Evolutionary conservation across 805 yeast species (phyloP).

Genomic region (Wickerhamomyces ciferrii): DNA sequence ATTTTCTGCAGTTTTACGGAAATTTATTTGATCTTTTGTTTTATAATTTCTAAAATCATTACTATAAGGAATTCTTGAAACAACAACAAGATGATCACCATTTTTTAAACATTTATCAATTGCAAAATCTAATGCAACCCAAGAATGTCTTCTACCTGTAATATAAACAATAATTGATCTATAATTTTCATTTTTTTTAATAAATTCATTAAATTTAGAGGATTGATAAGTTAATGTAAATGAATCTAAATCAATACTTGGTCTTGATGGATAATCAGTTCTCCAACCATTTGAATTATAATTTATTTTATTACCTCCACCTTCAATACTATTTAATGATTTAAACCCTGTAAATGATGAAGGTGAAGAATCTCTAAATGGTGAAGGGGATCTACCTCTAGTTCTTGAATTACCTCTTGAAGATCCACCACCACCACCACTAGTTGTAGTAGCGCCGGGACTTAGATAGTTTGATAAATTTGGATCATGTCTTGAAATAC

Average conservation of each 20-base stretch:
- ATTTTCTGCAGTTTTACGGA: slow-evolving; percentile 1
- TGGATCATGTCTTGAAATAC: neutral
- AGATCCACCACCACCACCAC: neutral
- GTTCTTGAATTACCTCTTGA: neutral
- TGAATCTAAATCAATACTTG: slow-evolving; percentile 11
- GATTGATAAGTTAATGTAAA: slow-evolving; percentile 5
- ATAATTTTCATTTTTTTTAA: slow-evolving; percentile 12
- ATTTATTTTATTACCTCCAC: slow-evolving; percentile 1
- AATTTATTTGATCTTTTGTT: neutral
- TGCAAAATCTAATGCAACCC: slow-evolving; percentile 79
- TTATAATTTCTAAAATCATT: slow-evolving; percentile 1
- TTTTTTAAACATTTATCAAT: slow-evolving; percentile 47
- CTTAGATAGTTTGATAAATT: neutral
- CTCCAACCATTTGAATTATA: slow-evolving; percentile 10
- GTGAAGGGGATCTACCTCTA: slow-evolving; percentile 1
- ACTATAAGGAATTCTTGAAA: slow-evolving; percentile 40
- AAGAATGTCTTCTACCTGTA: slow-evolving; percentile 69
- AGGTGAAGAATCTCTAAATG: neutral
- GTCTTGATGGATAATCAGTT: slow-evolving; percentile 17
- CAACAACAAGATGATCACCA: slow-evolving; percentile 64
- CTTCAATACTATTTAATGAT: slow-evolving; percentile 1
- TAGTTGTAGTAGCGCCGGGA: neutral
- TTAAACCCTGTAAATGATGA: neutral
- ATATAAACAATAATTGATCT: slow-evolving; percentile 60
- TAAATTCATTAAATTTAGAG: neutral